Percentiles rank a stretch among this genome's conserved stretches.
phyloP scores from a whole-genome alignment of 139 green algal genomes.

The Chlamydomonas incerta region DNA sequence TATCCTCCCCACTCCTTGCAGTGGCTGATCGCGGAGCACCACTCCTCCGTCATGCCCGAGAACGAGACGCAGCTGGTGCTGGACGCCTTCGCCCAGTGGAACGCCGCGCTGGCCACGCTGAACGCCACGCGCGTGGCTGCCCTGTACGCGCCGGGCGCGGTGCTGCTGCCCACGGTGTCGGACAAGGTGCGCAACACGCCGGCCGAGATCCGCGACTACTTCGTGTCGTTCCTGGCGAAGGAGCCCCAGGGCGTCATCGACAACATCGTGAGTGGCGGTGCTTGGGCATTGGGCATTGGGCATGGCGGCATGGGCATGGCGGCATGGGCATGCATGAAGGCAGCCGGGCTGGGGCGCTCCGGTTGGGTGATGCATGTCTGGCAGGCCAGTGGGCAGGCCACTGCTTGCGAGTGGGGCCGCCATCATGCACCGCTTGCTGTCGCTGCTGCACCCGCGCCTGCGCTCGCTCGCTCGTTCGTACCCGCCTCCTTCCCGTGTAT shows the following conservation, averaged over 20 bases:
- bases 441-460: no score
- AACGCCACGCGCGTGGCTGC: not conserved
- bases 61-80: not conserved
- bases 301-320: no score
- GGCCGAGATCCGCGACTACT: constrained; percentile 4
- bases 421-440: no score
- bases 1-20: not conserved
- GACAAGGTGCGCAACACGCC: constrained; percentile 15
- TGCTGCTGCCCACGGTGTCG: constrained; percentile 27
- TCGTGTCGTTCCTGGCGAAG: constrained; percentile 31
- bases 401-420: no score
- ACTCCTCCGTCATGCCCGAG: constrained; percentile 22
- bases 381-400: no score
- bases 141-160: not conserved
- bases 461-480: no score
- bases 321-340: no score
- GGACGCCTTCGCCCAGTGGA: not conserved
- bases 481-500: no score
- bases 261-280: no score
- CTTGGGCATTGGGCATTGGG: no score
- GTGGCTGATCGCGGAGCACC: constrained; percentile 35
- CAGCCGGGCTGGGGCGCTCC: no score
- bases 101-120: not conserved
- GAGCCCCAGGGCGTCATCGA: constrained; percentile 3
- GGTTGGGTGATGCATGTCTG: no score